A percentile compares a stretch with the other conserved stretches of the same genome.
These are phyloP conservation scores for Cryptosporidium xiaoi DNA, from an alignment of 169 alveolate genomes.

Conservation along the genomic window DNA sequence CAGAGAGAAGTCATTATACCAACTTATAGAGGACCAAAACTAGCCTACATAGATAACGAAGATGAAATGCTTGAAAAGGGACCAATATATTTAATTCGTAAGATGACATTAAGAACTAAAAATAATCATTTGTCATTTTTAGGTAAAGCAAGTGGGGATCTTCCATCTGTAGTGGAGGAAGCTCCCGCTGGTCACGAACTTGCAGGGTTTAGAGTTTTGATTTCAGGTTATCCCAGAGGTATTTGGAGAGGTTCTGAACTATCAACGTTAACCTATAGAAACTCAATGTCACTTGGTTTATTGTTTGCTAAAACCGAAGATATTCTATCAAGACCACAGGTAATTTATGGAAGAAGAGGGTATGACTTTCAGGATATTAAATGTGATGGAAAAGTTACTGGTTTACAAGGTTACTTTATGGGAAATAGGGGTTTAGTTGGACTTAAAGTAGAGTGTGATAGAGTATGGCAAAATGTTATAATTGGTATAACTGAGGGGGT, in stretches of 20 bases:
- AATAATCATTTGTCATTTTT: slow-evolving; percentile 62
- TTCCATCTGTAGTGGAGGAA: slow-evolving; percentile 64
- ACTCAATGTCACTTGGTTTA: slow-evolving; percentile 61
- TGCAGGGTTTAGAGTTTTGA: slow-evolving; percentile 49
- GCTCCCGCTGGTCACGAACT: slow-evolving; percentile 64
- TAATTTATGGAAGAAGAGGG: slow-evolving; percentile 52
- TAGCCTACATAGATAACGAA: slow-evolving; percentile 44
- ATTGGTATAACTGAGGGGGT: slow-evolving; percentile 69
- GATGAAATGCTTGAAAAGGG: slow-evolving; percentile 48
- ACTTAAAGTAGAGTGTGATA: slow-evolving; percentile 62
- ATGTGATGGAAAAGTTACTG: slow-evolving; percentile 69
- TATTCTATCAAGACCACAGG: slow-evolving; percentile 45
- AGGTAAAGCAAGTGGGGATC: slow-evolving; percentile 57
- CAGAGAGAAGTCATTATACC: slow-evolving; percentile 49
- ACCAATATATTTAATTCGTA: slow-evolving; percentile 51
- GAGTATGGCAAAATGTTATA: slow-evolving; percentile 62
- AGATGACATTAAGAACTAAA: slow-evolving; percentile 54
- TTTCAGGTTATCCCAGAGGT: slow-evolving; percentile 69
- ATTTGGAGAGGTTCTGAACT: slow-evolving; percentile 34
- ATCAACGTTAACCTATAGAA: slow-evolving; percentile 32
- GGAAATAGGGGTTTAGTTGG: slow-evolving; percentile 72
- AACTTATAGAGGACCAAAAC: slow-evolving; percentile 55
- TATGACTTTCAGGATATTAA: slow-evolving; percentile 66
- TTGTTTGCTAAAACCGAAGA: slow-evolving; percentile 54
- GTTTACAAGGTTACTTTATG: slow-evolving; percentile 58